Base-by-base conservation (phyloP, 2,329 filamentous ascomycete species). In the Huntiella decipiens region DNA sequence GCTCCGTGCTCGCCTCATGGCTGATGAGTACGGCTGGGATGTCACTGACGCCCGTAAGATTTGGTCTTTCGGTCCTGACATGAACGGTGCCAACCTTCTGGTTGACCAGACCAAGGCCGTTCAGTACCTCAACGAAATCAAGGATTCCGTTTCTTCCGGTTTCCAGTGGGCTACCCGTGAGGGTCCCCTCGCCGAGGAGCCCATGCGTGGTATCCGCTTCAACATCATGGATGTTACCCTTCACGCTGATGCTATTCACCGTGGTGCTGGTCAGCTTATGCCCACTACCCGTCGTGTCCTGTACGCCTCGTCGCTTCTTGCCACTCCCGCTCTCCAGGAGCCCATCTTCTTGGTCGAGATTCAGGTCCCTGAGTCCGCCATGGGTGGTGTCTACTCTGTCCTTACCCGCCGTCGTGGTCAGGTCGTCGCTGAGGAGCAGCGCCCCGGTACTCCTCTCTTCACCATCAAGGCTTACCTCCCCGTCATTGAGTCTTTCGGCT, bases 101-200 rank as follows among this genome's bases (percentile, higher is more conserved):
- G 79, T 98, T 62, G 91, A 98, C 71, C 91, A 96, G 81, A 95
- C 88, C 76, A 98, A 96, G 84, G 91, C 91, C 58, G 91, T 98
- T 56, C 91, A 98, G 75, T 98, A 96, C 80, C 77, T 98, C 62
- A 91, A 85, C 74, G 91, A 98, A 83, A 98, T 98, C 79, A 98
- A 98, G 83, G 91, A 98, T 64, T 96, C 88, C 52, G 81, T 96
- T 58, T 87, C 96, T 62, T 96, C 91, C 57, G 91, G 91, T 79
- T 98, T 98, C 86, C 91, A 98, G 71, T 98, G 91, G 91, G 91
- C 91, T 56, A 85, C 84, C 58, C 82, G 88, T 63, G 91, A 98
- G 77, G 91, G 91, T 73, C 91, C 91, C 60, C 70, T 98, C 63
- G 87, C 82, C 58, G 91, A 98, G 71, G 91, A 98, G 79, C 91